Evolutionary conservation across 768 basidiomycete species (phyloP).

Genomic region (Auricularia sp.): DNA sequence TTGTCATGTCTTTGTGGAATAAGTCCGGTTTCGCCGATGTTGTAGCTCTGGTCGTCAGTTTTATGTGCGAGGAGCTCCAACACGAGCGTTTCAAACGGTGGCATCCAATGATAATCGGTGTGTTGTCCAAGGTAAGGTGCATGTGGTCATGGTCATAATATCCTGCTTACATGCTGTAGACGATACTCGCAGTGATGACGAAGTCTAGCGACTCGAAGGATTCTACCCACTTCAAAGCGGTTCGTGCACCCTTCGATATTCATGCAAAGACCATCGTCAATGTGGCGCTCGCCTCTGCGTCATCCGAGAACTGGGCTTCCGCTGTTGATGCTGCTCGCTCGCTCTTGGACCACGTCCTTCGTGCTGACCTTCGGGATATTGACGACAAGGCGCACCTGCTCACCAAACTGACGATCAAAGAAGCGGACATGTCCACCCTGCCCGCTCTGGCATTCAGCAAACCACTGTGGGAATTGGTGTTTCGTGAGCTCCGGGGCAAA

Average conservation of each 20-base stretch:
- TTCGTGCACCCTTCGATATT: constrained; percentile 30
- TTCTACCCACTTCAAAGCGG: constrained; percentile 17
- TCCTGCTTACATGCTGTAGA: background rate
- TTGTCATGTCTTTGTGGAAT: constrained; percentile 45
- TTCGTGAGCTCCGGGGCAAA: background rate
- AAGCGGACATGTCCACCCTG: background rate
- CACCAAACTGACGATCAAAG: background rate
- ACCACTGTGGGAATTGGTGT: background rate
- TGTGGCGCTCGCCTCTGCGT: constrained; percentile 33
- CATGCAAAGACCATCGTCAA: constrained; percentile 38
- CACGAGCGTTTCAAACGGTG: constrained; percentile 57
- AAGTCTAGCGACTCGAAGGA: constrained; percentile 2
- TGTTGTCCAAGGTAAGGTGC: constrained; percentile 51
- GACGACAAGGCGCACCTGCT: background rate
- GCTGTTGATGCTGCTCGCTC: constrained; percentile 32
- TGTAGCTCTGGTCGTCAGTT: constrained; percentile 61
- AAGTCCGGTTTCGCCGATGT: constrained; percentile 45
- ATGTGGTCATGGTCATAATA: too few relatives aligned
- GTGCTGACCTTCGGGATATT: constrained; percentile 15
- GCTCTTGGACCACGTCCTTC: constrained; percentile 24
- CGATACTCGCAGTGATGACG: constrained; percentile 2
- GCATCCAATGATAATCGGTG: constrained; percentile 49
- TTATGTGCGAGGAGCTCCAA: constrained; percentile 73
- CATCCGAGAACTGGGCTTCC: constrained; percentile 30
- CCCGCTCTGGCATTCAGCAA: background rate